Base-by-base conservation (phyloP, 352 stramenopile species). In the Peronosclerospora sorghi region DNA sequence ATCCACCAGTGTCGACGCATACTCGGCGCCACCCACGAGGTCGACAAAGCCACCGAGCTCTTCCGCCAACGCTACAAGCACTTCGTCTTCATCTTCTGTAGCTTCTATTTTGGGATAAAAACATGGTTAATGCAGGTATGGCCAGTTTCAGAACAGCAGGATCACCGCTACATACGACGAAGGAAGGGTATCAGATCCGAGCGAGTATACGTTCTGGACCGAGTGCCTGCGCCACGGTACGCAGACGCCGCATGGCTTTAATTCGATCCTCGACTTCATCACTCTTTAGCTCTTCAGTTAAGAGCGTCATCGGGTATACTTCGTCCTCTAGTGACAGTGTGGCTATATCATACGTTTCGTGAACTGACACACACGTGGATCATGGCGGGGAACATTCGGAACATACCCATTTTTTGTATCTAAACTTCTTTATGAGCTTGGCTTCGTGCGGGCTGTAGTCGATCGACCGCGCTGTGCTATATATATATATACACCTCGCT, bases 41-140 rank as follows among this genome's bases (percentile, higher is more conserved):
- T 92, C 83, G n/a, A 96, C 78, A 38, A 97, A 89, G 7, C 75
- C 65, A 19, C 79, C 80, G 20, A 97, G 59, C 41, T 97, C 82
- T 34, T 95, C 83, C 1, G 85, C 87, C 36, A 97, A 59, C 35
- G 90, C 69, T 20, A 96, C 68, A 17, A 97, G 69, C 45, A 97
- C 76, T 59, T 97, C 91, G 51, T 97, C 91, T 51, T 96, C 88
- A 35, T 96, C 82, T 45, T 94, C 80, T n/a, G 79, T 90, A n/a
- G 69, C 74, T 53, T 89, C 64, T 83, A 60, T 30, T 54, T n/a
- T n/a, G n/a, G n/a, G n/a, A n/a, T n/a, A n/a, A n/a, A n/a, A n/a
- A n/a, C n/a, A n/a, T n/a, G n/a, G n/a, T n/a, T n/a, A n/a, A n/a
- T n/a, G n/a, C n/a, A n/a, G n/a, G n/a, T n/a, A n/a, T n/a, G n/a